phyloP scores from a whole-genome alignment of 805 yeast species.

The Candida railenensis region DNA sequence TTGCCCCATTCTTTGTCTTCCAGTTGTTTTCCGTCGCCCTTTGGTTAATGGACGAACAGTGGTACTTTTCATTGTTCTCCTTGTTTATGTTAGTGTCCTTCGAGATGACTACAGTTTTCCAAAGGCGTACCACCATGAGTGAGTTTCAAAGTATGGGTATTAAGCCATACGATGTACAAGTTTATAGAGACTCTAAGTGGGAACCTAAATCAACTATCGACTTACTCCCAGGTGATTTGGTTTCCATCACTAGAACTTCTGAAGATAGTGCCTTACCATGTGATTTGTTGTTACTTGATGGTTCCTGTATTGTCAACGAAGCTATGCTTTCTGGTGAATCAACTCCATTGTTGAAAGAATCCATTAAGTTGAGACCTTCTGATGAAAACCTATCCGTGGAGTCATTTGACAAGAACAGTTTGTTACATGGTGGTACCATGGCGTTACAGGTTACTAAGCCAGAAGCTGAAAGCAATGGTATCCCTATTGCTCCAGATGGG shows the following conservation, averaged over 20 bases:
- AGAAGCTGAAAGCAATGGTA: slow-evolving; percentile 31
- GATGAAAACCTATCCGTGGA: slow-evolving; percentile 68
- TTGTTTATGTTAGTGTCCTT: slow-evolving; percentile 89
- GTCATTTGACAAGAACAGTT: slow-evolving; percentile 84
- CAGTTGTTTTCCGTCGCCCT: slow-evolving; percentile 93
- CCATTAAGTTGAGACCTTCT: slow-evolving; percentile 78
- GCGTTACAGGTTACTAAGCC: slow-evolving; percentile 87
- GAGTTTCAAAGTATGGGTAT: slow-evolving; percentile 98
- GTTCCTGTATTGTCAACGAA: slow-evolving; percentile 94
- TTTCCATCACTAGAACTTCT: slow-evolving; percentile 80
- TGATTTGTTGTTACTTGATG: slow-evolving; percentile 81
- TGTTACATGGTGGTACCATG: slow-evolving; percentile 94
- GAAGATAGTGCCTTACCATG: slow-evolving; percentile 95
- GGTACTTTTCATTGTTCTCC: slow-evolving; percentile 92
- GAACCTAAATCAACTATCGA: slow-evolving; percentile 63
- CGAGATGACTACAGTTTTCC: slow-evolving; percentile 93
- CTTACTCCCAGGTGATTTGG: slow-evolving; percentile 87
- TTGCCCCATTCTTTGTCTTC: slow-evolving; percentile 96
- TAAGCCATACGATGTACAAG: slow-evolving; percentile 81
- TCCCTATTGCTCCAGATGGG: slow-evolving; percentile 77
- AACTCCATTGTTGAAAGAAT: slow-evolving; percentile 92
- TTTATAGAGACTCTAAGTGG: slow-evolving; percentile 73
- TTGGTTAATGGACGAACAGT: slow-evolving; percentile 95
- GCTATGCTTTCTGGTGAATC: slow-evolving; percentile 99
- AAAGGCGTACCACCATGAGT: slow-evolving; percentile 89